These are phyloP conservation scores for Daldinia sp. DNA, from an alignment of 2,329 filamentous ascomycete genomes.

Conservation along the genomic window DNA sequence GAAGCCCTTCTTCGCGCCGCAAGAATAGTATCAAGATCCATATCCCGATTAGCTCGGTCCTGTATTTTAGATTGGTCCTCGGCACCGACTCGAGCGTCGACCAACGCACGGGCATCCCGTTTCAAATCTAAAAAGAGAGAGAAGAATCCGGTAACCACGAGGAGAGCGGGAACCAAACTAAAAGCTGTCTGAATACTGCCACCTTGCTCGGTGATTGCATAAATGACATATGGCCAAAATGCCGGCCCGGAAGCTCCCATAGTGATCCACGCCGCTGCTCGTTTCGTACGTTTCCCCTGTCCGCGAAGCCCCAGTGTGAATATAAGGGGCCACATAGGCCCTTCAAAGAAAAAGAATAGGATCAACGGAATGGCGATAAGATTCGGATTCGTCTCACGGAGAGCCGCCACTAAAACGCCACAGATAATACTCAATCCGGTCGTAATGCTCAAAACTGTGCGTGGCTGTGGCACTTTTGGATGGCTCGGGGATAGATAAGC, in stretches of 20 bases:
- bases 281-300: conserved; percentile 83
- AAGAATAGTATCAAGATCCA: conserved; percentile 59
- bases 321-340: conserved; percentile 84
- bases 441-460: conserved; percentile 75
- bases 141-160: conserved; percentile 61
- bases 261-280: conserved; percentile 81
- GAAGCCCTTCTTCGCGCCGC: conserved; percentile 46
- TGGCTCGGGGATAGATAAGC: conserved; percentile 68
- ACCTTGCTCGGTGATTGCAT: conserved; percentile 71
- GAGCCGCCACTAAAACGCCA: conserved; percentile 60
- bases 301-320: conserved; percentile 84
- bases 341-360: conserved; percentile 83
- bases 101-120: conserved; percentile 61
- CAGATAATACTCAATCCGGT: conserved; percentile 71
- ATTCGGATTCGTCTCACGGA: conserved; percentile 61
- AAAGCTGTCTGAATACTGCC: conserved; percentile 74
- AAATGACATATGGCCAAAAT: conserved; percentile 80
- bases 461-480: conserved; percentile 70
- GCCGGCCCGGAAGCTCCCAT: conserved; percentile 80
- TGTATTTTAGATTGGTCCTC: conserved; percentile 52
- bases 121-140: conserved; percentile 62
- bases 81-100: conserved; percentile 56
- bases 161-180: conserved; percentile 69
- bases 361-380: conserved; percentile 70
- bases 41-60: conserved; percentile 56